These are phyloP conservation scores for Marasmius oreades DNA, from an alignment of 1,284 basidiomycete genomes.

Conservation along the genomic window DNA sequence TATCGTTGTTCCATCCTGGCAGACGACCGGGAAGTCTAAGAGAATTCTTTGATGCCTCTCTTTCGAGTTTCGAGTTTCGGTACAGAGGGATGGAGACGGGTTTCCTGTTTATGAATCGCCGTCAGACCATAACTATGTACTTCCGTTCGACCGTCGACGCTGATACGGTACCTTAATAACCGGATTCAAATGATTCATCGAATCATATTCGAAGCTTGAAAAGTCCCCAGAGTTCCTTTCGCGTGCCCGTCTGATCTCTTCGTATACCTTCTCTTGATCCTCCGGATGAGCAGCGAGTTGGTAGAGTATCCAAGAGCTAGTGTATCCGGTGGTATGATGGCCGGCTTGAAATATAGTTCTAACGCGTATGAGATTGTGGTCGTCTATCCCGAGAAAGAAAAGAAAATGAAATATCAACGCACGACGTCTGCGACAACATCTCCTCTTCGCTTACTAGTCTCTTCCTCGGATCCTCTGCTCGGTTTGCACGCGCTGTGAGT, in stretches of 20 bases:
- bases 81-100: not conserved
- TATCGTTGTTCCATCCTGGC: not conserved
- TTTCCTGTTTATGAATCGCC: not conserved
- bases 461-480: conserved; percentile 15
- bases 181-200: conserved; percentile 14
- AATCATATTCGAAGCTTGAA: conserved; percentile 10
- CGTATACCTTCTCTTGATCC: conserved; percentile 19
- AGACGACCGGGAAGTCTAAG: not conserved
- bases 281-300: conserved; percentile 22
- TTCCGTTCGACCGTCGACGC: too few relatives aligned
- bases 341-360: conserved; percentile 18
- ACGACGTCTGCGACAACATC: conserved; percentile 25
- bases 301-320: conserved; percentile 23
- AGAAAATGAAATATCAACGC: conserved; percentile 1
- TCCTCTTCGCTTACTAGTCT: conserved; percentile 21
- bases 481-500: conserved; percentile 19
- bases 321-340: conserved; percentile 24
- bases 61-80: not conserved
- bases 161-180: conserved; percentile 14
- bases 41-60: not conserved
- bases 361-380: not conserved
- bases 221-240: not conserved
- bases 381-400: not conserved
- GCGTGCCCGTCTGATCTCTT: conserved; percentile 14
- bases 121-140: not conserved